Conservation (phyloP, 345 rosid species). For the Durio zibethinus region DNA sequence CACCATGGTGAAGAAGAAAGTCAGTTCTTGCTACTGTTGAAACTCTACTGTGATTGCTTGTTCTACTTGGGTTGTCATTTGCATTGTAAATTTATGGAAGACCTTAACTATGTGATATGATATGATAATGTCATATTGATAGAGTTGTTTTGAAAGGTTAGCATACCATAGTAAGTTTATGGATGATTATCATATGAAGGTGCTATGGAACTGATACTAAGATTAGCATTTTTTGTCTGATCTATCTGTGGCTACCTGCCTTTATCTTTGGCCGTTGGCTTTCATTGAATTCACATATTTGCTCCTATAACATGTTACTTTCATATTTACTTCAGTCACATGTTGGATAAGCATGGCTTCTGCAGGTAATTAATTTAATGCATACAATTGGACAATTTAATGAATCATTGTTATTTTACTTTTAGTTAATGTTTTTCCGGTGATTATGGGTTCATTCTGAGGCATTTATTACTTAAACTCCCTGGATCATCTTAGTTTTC, state of each 20-base stretch:
- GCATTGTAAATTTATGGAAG: not conserved
- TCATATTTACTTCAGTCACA: not conserved
- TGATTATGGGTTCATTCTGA: conserved; percentile 1
- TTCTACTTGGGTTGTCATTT: conserved; percentile 4
- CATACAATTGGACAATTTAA: not conserved
- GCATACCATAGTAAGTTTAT: not conserved
- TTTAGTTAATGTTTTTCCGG: not conserved
- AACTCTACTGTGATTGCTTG: not conserved
- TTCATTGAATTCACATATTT: not conserved
- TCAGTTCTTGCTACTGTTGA: conserved; percentile 19
- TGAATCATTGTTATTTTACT: not conserved
- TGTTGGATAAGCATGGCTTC: not conserved
- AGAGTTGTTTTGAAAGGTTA: not conserved
- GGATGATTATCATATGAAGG: conserved; percentile 4
- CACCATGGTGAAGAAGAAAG: conserved; percentile 93
- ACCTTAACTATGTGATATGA: not conserved
- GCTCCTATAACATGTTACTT: not conserved
- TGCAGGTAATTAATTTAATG: not conserved
- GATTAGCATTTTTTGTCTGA: not conserved
- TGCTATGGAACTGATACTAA: not conserved
- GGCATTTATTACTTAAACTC: not conserved
- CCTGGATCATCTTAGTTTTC: not conserved
- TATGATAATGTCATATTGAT: not conserved
- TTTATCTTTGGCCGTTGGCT: not conserved
- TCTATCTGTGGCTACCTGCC: not conserved